These are phyloP conservation scores for Sporothrix humicola DNA, from an alignment of 2,329 filamentous ascomycete genomes.

Conservation along the genomic window DNA sequence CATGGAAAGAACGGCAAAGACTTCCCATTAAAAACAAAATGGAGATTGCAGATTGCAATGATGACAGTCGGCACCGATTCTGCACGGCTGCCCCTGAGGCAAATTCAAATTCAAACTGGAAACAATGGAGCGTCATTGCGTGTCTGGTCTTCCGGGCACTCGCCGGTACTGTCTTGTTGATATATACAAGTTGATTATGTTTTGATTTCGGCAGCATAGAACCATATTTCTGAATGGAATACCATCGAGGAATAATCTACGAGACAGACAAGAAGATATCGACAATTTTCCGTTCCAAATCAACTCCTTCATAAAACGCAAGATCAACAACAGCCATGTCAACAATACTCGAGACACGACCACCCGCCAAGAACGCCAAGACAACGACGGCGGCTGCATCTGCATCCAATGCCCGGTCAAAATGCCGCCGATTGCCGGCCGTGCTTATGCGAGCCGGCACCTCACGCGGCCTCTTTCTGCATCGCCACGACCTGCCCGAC, in stretches of 20 bases:
- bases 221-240: too few relatives aligned
- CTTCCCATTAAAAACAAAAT: neutral
- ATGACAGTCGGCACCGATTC: conserved; percentile 6
- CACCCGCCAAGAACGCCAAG: conserved; percentile 7
- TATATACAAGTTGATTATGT: conserved; percentile 6
- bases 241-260: neutral
- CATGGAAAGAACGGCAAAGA: conserved; percentile 7
- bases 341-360: neutral
- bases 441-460: conserved; percentile 69
- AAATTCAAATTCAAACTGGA: neutral
- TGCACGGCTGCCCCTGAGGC: conserved; percentile 8
- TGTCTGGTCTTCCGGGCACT: conserved; percentile 1
- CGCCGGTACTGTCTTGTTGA: neutral
- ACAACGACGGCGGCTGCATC: neutral
- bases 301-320: neutral
- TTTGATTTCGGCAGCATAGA: too few relatives aligned
- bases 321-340: neutral
- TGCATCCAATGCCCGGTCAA: neutral
- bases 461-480: conserved; percentile 65
- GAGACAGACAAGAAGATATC: neutral
- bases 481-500: conserved; percentile 57
- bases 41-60: neutral
- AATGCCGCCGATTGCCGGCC: conserved; percentile 48
- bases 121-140: conserved; percentile 7
- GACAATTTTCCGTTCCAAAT: neutral